Evolutionary conservation across 2,329 filamentous ascomycete species (phyloP).

Genomic region (Exserohilum turcica): DNA sequence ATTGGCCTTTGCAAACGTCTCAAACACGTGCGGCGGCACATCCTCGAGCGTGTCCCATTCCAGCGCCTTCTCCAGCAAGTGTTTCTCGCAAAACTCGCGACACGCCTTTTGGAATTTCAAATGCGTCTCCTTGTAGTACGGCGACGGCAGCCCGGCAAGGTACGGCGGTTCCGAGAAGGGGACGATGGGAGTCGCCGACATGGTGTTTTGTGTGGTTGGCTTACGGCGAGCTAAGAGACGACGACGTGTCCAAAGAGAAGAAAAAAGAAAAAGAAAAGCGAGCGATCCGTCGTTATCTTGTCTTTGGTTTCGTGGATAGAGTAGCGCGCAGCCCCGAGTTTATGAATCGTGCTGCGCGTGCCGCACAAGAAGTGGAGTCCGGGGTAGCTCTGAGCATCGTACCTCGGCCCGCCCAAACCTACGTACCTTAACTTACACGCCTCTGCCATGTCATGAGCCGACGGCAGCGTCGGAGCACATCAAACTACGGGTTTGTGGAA

Average conservation of each 20-base stretch:
- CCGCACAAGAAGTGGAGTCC: conserved; percentile 3
- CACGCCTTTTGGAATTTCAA: conserved; percentile 69
- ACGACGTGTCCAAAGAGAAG: background rate
- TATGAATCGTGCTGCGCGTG: no score
- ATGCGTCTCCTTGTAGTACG: conserved; percentile 72
- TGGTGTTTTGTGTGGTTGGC: conserved; percentile 22
- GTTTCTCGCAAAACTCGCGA: conserved; percentile 67
- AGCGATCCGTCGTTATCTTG: no score
- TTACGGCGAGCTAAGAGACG: no score
- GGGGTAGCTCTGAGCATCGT: conserved; percentile 6
- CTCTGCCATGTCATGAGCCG: conserved; percentile 4
- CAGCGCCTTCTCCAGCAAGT: conserved; percentile 65
- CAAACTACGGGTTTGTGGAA: no score
- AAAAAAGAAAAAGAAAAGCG: background rate
- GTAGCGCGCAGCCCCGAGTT: no score
- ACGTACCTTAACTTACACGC: conserved; percentile 1
- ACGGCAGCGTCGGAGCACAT: background rate
- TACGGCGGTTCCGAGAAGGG: conserved; percentile 78
- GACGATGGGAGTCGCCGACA: conserved; percentile 48
- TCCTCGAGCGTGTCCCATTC: conserved; percentile 73
- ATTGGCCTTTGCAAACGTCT: conserved; percentile 66
- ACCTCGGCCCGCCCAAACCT: conserved; percentile 10
- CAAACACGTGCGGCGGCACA: conserved; percentile 67
- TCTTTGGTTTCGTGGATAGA: no score
- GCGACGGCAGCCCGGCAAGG: conserved; percentile 70